Percentiles rank a stretch among this genome's conserved stretches.
Conservation (phyloP, 345 rosid genomes). For the Orychophragmus violaceus region DNA sequence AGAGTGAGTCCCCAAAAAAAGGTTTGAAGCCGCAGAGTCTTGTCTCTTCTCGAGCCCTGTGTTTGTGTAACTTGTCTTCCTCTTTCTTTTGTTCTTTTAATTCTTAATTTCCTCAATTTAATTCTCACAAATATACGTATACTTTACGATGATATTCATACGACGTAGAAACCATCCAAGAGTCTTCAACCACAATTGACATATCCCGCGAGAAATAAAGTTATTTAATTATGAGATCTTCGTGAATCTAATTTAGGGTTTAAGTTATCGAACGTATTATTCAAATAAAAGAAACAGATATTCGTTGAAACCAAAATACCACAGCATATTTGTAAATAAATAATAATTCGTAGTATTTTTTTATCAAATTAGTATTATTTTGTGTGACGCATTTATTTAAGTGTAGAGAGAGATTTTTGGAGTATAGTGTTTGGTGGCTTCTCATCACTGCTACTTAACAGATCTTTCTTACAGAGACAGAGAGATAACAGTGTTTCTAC, state of each 20-base stretch:
- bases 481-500: constrained; percentile 34
- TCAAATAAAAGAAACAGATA: not conserved
- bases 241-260: constrained; percentile 4
- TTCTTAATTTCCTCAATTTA: not conserved
- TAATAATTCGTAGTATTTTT: not conserved
- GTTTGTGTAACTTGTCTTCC: constrained; percentile 21
- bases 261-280: not conserved
- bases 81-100: not conserved
- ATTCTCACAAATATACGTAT: not conserved
- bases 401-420: constrained; percentile 30
- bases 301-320: not conserved
- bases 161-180: not conserved
- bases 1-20: constrained; percentile 37
- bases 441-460: constrained; percentile 36
- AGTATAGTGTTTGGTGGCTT: constrained; percentile 35
- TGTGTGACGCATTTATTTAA: constrained; percentile 24
- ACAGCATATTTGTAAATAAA: not conserved
- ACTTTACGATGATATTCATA: not conserved
- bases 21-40: constrained; percentile 27
- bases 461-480: constrained; percentile 34
- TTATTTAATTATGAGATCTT: not conserved
- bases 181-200: not conserved
- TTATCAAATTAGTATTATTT: not conserved
- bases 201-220: not conserved
- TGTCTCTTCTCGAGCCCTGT: constrained; percentile 42